Evolutionary conservation across 768 basidiomycete genomes (phyloP).

Genomic region (Mycena polygramma): DNA sequence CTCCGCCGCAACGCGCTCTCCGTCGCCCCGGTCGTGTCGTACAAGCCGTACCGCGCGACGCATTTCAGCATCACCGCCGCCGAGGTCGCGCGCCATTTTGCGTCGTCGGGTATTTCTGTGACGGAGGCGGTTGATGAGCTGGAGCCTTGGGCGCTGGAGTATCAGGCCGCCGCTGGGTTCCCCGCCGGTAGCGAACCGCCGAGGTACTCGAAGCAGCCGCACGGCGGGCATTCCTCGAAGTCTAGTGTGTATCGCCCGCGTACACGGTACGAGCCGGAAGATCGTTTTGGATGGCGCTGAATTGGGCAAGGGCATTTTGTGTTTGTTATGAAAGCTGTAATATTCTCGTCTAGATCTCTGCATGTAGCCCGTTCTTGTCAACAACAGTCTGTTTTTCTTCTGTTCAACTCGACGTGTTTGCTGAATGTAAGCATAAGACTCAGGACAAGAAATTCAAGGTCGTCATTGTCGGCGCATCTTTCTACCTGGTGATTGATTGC

Average conservation of each 20-base stretch:
- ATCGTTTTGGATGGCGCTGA: slow-evolving; percentile 34
- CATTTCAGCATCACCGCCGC: slow-evolving; percentile 48
- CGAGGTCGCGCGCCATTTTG: slow-evolving; percentile 56
- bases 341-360: no score
- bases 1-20: slow-evolving; percentile 50
- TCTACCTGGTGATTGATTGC: no score
- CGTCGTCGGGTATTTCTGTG: slow-evolving; percentile 55
- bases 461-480: no score
- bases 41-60: slow-evolving; percentile 47
- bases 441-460: no score
- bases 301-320: not conserved
- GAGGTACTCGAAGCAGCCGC: not conserved
- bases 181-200: slow-evolving; percentile 24
- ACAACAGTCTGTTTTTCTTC: no score
- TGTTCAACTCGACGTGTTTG: no score
- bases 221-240: not conserved
- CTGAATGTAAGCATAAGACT: no score
- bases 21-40: slow-evolving; percentile 50
- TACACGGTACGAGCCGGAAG: slow-evolving; percentile 14
- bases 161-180: slow-evolving; percentile 38
- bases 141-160: slow-evolving; percentile 55
- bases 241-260: slow-evolving; percentile 13
- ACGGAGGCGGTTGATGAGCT: slow-evolving; percentile 51
- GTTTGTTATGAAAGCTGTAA: no score
- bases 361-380: no score